Conservation (phyloP, 352 stramenopile species). For the Phytophthora uliginosa region DNA sequence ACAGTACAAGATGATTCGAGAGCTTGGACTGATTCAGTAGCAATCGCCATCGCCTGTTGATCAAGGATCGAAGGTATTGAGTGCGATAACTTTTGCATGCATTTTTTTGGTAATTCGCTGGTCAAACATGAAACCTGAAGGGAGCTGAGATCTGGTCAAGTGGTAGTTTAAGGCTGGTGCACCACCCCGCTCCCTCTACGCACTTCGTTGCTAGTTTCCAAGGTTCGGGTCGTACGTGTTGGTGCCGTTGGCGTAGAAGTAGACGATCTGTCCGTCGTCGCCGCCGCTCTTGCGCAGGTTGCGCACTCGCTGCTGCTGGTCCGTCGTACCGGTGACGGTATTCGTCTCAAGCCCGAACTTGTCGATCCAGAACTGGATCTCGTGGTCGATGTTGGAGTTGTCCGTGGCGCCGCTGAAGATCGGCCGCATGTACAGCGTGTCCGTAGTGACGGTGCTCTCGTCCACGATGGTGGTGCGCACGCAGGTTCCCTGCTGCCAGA, state of each 20-base stretch:
- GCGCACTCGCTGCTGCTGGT: neutral
- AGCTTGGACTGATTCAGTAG: conserved; percentile 56
- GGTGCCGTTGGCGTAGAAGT: conserved; percentile 46
- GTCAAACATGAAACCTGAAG: neutral
- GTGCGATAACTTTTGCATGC: neutral
- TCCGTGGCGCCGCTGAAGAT: conserved; percentile 63
- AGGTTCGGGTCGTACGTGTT: conserved; percentile 33
- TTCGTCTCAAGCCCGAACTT: conserved; percentile 40
- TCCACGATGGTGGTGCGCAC: conserved; percentile 52
- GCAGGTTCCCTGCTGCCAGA: conserved; percentile 61
- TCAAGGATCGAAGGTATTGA: neutral
- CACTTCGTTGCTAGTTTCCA: neutral
- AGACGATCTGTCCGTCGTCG: conserved; percentile 20
- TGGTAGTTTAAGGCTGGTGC: too few species aligned
- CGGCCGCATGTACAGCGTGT: conserved; percentile 60
- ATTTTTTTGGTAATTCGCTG: neutral
- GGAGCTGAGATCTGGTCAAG: too few species aligned
- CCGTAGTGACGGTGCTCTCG: conserved; percentile 43
- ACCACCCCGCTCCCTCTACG: too few species aligned
- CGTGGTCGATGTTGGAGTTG: conserved; percentile 53
- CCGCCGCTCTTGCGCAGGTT: too few species aligned
- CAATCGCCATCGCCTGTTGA: neutral
- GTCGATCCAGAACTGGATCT: conserved; percentile 65
- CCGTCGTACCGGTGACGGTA: neutral
- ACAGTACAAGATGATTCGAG: conserved; percentile 68